Percentiles rank a stretch among this genome's conserved stretches.
Conservation (phyloP, 495 filamentous ascomycete genomes). For the Annulohypoxylon maeteangense region DNA sequence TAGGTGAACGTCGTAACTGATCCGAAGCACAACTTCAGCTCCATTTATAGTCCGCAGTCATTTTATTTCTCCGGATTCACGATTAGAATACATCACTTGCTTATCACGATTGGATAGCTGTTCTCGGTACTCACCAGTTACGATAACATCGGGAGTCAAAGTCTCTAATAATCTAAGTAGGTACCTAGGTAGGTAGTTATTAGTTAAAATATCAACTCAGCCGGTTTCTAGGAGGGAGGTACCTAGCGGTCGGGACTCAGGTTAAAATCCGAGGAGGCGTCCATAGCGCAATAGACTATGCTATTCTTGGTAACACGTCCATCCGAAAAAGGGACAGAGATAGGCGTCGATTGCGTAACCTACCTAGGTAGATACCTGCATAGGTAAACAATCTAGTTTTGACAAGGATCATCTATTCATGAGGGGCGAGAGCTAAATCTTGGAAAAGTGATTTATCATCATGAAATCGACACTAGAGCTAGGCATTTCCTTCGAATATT, state of each 20-base stretch:
- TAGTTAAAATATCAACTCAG: too few species aligned
- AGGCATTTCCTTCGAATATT: neutral
- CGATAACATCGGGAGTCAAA: neutral
- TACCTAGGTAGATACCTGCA: too few species aligned
- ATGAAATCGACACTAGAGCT: neutral
- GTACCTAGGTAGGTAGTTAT: neutral
- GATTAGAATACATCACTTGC: neutral
- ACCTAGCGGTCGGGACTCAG: too few species aligned
- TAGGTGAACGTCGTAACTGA: neutral
- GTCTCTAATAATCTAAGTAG: neutral
- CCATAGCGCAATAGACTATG: neutral
- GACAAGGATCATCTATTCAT: neutral
- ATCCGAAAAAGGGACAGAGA: slow-evolving; percentile 12
- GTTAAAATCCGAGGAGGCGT: slow-evolving; percentile 9
- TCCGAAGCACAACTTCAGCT: neutral
- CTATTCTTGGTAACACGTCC: slow-evolving; percentile 9
- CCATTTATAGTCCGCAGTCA: neutral
- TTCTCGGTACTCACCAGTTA: neutral
- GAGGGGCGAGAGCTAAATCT: slow-evolving; percentile 5
- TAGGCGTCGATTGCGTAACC: slow-evolving; percentile 25
- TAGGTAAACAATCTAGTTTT: neutral
- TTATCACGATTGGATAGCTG: too few species aligned
- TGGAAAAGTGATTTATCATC: neutral
- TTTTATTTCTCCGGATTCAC: neutral
- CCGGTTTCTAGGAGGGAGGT: too few species aligned